Evolutionary conservation across 192 early-diverging fungal genomes (phyloP), one percentile per base, ranked within the genome.

Genomic region (Endogone sp.): DNA sequence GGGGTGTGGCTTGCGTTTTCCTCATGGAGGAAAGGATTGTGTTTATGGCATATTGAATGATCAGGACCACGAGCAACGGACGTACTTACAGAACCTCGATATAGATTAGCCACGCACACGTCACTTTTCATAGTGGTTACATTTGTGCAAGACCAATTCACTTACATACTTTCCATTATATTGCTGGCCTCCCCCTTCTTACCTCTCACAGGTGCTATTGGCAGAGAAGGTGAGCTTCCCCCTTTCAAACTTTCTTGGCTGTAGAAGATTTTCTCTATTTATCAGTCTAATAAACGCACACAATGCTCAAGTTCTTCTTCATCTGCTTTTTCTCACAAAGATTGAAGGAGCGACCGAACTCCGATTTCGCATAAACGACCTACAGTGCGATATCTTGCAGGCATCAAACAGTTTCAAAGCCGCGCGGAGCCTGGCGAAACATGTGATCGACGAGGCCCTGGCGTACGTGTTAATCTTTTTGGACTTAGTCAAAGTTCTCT

Each of bases 381-480:
- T 71, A 28, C 70, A 59, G 26, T 67, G 70, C 23, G 28, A 60
- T 20, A 71, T 71, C 16, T 32, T 67, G 23, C 64, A 67, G 60
- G 58, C 32, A 22, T 24, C 55, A 2, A 59, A 65, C 26, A 71
- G 66, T 23, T 20, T 66, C 44, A 67, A 67, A 30, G 64, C 55
- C 21, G 70, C 70, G 13, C 49, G 28, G 25, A 67, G 65, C 65
- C 26, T 71, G 6, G 31, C 65, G 55, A 67, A 71, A 67, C 30
- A 21, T 22, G 27, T 31, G 27, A 28, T 56, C 20, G 8, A 54
- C 22, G 70, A 71, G 62, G 64, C 70, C 59, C 27, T 71, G 31
- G 70, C 64, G 70, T 71, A 60, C 26, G 70, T 71, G 31, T 44
- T 49, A 49, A 62, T 70, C 11, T 24, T 23, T 63, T 61, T 68